Evolutionary conservation across 805 yeast genomes (phyloP), one percentile per base, ranked within the genome.

Genomic region (Hanseniaspora opuntiae): DNA sequence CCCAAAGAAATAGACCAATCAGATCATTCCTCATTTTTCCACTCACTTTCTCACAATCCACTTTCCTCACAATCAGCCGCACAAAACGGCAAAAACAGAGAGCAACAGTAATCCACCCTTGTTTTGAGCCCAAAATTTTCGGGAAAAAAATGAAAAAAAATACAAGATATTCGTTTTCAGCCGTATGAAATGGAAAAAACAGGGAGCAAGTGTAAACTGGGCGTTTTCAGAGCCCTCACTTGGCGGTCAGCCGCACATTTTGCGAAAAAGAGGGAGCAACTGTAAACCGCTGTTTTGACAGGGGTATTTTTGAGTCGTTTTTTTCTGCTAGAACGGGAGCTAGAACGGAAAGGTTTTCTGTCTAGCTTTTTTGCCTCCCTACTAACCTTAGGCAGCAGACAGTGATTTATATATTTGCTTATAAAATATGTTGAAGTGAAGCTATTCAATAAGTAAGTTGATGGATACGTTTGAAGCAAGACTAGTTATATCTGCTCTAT

Each of bases 201-300:
- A 38, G 41, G 41, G 41, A 38, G 41, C 41, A 38, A 38, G 22
- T 17, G 41, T n/a, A 38, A 17, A 38, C 41, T 4, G n/a, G 24
- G 16, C 38, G 9, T 22, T 38, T 38, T 38, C n/a, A 16, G 41
- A 38, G 24, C 9, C 41, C 38, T 8, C 8, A 36, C 19, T 10
- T 11, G n/a, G 24, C 14, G 33, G 30, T 28, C 48, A 45, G 48
- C 48, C 48, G 48, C 24, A 33, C 19, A 39, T 14, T 17, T n/a
- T 25, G 11, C 17, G 22, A 32, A 45, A 45, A 45, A 30, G 4
- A 17, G 24, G 25, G 37, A 25, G 48, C 35, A 25, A 45, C 37
- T 45, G 48, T 47, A 47, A 47, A 47, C 44, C 22, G 17, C 52
- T 25, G 37, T 38, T n/a, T 38, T 38, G 24, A 36, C n/a, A 36